Conservation (phyloP, 305 asterid genomes). For the Fraxinus dipetala region DNA sequence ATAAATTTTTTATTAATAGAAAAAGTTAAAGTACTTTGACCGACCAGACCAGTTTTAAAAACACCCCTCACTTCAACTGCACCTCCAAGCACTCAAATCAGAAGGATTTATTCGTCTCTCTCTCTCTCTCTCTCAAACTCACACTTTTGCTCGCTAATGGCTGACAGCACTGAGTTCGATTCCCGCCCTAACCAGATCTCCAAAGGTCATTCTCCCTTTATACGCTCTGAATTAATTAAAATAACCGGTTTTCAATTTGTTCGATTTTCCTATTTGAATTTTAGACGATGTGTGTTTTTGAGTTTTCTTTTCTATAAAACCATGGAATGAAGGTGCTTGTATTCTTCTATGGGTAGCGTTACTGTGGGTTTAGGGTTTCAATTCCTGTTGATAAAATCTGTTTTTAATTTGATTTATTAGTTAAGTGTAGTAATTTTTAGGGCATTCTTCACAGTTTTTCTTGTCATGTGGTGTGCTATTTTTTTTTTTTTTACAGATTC, state of each 20-base stretch:
- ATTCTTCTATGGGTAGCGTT: constrained; percentile 7
- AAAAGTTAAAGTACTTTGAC: too few relatives aligned
- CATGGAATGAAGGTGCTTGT: constrained; percentile 5
- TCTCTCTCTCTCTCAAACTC: constrained; percentile 20
- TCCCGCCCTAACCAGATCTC: constrained; percentile 53
- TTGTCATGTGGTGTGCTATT: not conserved
- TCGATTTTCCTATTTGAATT: not conserved
- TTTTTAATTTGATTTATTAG: not conserved
- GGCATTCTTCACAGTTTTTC: not conserved
- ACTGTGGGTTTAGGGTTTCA: constrained; percentile 26
- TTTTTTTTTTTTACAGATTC: not conserved
- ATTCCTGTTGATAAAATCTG: not conserved
- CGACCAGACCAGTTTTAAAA: too few relatives aligned
- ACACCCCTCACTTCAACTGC: constrained; percentile 6
- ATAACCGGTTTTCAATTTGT: not conserved
- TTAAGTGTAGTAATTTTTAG: not conserved
- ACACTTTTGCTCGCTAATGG: constrained; percentile 39
- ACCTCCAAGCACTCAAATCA: constrained; percentile 35
- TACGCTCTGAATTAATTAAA: not conserved
- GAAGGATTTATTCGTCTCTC: constrained; percentile 32
- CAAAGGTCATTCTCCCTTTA: constrained; percentile 34
- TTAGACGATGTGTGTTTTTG: not conserved
- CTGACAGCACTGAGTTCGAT: constrained; percentile 45
- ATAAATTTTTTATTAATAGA: too few relatives aligned
- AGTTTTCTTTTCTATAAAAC: not conserved